phyloP scores from a whole-genome alignment of 2,329 filamentous ascomycete genomes.

The Calonectria hongkongensis region DNA sequence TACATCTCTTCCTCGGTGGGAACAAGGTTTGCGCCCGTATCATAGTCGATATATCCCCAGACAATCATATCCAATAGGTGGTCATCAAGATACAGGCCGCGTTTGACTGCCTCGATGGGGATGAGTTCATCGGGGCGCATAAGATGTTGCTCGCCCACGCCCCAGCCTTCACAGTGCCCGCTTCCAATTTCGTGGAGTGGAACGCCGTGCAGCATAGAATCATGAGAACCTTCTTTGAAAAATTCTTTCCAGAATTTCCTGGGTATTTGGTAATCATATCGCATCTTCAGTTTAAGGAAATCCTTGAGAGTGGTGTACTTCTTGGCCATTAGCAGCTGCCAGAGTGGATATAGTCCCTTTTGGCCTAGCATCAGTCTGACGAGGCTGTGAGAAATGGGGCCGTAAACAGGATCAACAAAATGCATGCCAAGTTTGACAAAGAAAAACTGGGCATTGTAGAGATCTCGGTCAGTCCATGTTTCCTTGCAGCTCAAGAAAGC shows the following conservation, averaged over 20 bases:
- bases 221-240: neutral
- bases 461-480: slow-evolving; percentile 75
- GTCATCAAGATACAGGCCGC: slow-evolving; percentile 72
- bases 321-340: slow-evolving; percentile 75
- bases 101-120: slow-evolving; percentile 71
- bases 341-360: slow-evolving; percentile 72
- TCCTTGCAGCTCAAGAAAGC: slow-evolving; percentile 70
- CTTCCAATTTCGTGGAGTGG: slow-evolving; percentile 71
- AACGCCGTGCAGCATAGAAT: slow-evolving; percentile 68
- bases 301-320: slow-evolving; percentile 70
- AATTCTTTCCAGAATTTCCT: slow-evolving; percentile 49
- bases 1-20: slow-evolving; percentile 71
- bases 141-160: slow-evolving; percentile 66
- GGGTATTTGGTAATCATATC: slow-evolving; percentile 72
- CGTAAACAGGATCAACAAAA: slow-evolving; percentile 78
- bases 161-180: slow-evolving; percentile 75
- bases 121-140: slow-evolving; percentile 76
- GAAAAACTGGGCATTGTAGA: slow-evolving; percentile 79
- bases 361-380: slow-evolving; percentile 77
- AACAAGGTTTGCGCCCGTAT: slow-evolving; percentile 69
- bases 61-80: slow-evolving; percentile 75
- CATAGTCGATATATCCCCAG: slow-evolving; percentile 77
- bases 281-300: slow-evolving; percentile 73
- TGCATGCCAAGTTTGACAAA: slow-evolving; percentile 83
- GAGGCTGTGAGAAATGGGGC: slow-evolving; percentile 69